phyloP scores from a whole-genome alignment of 2,329 filamentous ascomycete species.

The Pseudogymnoascus sp. region DNA sequence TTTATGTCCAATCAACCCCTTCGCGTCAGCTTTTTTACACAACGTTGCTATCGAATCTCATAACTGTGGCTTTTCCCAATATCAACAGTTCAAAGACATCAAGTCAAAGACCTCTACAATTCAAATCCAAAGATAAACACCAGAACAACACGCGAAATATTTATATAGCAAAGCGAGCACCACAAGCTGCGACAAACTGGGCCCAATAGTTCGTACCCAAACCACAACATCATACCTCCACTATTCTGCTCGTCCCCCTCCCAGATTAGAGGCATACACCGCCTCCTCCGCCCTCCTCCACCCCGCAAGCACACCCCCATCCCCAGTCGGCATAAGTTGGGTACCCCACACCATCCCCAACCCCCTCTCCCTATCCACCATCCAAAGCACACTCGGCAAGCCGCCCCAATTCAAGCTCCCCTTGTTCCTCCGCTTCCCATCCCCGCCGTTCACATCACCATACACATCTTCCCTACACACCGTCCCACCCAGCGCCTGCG shows the following conservation, averaged over 20 bases:
- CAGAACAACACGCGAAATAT: too few species aligned
- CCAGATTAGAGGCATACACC: not conserved
- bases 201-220: too few species aligned
- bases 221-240: too few species aligned
- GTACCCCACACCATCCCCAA: conserved; percentile 53
- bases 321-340: not conserved
- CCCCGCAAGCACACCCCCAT: not conserved
- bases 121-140: too few species aligned
- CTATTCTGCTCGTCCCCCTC: not conserved
- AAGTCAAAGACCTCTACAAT: too few species aligned
- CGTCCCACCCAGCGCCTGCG: conserved; percentile 78
- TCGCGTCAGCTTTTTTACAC: too few species aligned
- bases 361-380: conserved; percentile 81
- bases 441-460: conserved; percentile 92
- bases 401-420: conserved; percentile 93
- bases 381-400: conserved; percentile 70
- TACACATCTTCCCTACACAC: conserved; percentile 97
- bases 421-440: conserved; percentile 77
- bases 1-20: too few species aligned
- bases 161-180: too few species aligned
- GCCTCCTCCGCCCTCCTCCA: not conserved
- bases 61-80: too few species aligned
- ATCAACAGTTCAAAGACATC: too few species aligned
- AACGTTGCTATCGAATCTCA: too few species aligned
- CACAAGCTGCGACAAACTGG: too few species aligned